These are phyloP conservation scores for Penicillium fimorum DNA, from an alignment of 495 filamentous ascomycete genomes.

Conservation along the genomic window DNA sequence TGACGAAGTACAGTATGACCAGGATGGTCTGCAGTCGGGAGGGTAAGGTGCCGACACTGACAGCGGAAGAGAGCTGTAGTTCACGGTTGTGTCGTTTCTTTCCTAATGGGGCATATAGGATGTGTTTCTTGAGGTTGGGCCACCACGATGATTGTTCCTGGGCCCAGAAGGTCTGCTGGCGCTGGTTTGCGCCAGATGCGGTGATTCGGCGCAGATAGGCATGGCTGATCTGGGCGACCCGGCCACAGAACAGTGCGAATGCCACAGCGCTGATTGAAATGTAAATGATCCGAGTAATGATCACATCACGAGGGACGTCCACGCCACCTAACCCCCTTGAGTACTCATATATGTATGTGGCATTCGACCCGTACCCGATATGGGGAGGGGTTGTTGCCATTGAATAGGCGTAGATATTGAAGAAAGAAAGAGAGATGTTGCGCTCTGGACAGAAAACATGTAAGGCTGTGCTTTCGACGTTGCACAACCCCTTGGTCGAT, in stretches of 20 bases:
- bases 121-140: constrained; percentile 73
- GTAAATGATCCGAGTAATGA: constrained; percentile 46
- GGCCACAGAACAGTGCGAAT: constrained; percentile 53
- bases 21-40: constrained; percentile 80
- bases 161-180: constrained; percentile 59
- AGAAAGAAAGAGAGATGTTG: background rate
- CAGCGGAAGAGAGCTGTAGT: constrained; percentile 77
- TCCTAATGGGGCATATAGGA: constrained; percentile 80
- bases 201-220: constrained; percentile 69
- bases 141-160: constrained; percentile 64
- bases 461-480: background rate
- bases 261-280: constrained; percentile 48
- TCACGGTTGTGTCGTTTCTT: constrained; percentile 85
- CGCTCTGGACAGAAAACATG: background rate
- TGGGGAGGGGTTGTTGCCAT: constrained; percentile 37
- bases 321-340: constrained; percentile 45
- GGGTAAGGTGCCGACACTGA: constrained; percentile 87
- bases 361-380: constrained; percentile 35
- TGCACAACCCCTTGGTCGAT: background rate
- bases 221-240: constrained; percentile 62
- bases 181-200: constrained; percentile 51
- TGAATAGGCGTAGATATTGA: constrained; percentile 19
- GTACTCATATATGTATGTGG: constrained; percentile 46
- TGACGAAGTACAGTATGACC: constrained; percentile 66
- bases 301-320: constrained; percentile 43